Percentiles rank a stretch among this genome's conserved stretches.
These are phyloP conservation scores for Lyophyllum semitale DNA, from an alignment of 768 basidiomycete species.

Conservation along the genomic window DNA sequence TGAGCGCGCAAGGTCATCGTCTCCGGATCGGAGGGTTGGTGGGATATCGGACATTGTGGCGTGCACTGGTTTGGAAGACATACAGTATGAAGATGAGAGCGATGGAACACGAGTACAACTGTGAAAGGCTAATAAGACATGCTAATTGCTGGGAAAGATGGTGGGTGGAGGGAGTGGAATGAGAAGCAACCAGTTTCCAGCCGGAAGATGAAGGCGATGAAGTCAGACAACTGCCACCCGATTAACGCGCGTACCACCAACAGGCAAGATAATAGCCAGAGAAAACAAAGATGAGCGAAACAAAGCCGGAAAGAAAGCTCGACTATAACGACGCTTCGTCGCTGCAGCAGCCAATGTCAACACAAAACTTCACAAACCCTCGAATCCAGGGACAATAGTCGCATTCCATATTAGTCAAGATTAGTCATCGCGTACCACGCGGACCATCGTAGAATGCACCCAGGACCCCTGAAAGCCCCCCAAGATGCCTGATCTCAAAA, in stretches of 20 bases:
- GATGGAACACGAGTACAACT: slow-evolving; percentile 1
- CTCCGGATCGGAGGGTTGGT: slow-evolving; percentile 16
- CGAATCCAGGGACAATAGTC: slow-evolving; percentile 5
- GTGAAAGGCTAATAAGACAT: slow-evolving; percentile 19
- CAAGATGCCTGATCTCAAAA: no score
- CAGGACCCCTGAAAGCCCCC: no score
- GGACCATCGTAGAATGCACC: no score
- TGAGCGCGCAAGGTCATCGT: slow-evolving; percentile 30
- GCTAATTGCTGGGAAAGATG: slow-evolving; percentile 9
- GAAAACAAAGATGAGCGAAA: background rate
- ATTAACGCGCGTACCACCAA: background rate
- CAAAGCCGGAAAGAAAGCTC: background rate
- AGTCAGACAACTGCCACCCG: slow-evolving; percentile 4
- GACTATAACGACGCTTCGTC: slow-evolving; percentile 2
- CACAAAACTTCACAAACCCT: background rate
- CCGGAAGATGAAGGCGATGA: slow-evolving; percentile 11
- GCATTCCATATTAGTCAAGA: slow-evolving; percentile 9
- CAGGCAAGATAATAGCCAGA: background rate
- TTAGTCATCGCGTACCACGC: slow-evolving; percentile 11
- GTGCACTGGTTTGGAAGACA: background rate
- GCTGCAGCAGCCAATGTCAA: slow-evolving; percentile 14
- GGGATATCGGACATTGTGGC: slow-evolving; percentile 21
- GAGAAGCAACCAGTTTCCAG: slow-evolving; percentile 20
- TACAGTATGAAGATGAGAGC: slow-evolving; percentile 5
- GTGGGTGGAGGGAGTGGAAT: slow-evolving; percentile 12